Evolutionary conservation across 106 monocot species (phyloP), one percentile per base, ranked within the genome.

Genomic region (Vanilla planifolia): DNA sequence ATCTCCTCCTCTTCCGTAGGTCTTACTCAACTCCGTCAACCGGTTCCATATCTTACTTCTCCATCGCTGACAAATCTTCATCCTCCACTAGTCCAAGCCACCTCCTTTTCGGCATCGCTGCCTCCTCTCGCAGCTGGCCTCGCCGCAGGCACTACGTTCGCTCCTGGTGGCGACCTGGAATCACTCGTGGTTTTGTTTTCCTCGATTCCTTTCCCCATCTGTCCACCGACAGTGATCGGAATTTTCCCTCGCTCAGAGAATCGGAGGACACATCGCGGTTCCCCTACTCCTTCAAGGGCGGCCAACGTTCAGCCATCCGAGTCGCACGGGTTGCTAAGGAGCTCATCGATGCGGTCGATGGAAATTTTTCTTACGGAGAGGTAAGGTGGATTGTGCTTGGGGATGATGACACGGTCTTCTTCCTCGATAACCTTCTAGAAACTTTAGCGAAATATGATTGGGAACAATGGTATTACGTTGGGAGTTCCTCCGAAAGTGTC

Each of bases 351-450:
- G 47, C 60, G 19, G 11, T 57, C 33, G 50, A 55, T 16, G 56
- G 21, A 22, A 41, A 13, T 25, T 14, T 19, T 28, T 29, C 9
- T 19, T 23, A 61, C 28, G 44, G 43, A 26, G 71, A 72, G 45
- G 51, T 78, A 15, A 55, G 75, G 51, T 95, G 94, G 94, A 51
- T 95, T 50, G 89, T 95, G 58, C 72, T 95, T 17, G 89, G 89
- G 15, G 94, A 95, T 33, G 94, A 95, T 59, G 94, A 95, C 59
- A 95, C 94, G 4, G 72, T 83, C 39, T 95, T 95, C 68, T 77
- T 95, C 58, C 72, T 69, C 22, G 76, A 79, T 11, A 94, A 89
- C 55, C 77, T 94, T 19, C 65, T 61, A 1, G 65, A 55, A 14
- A 74, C 72, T 26, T 65, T 94, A 24, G 69, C 60, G 34, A 85